Conservation (phyloP, 148 eudicot species). For the Hydrangea macrophylla region DNA sequence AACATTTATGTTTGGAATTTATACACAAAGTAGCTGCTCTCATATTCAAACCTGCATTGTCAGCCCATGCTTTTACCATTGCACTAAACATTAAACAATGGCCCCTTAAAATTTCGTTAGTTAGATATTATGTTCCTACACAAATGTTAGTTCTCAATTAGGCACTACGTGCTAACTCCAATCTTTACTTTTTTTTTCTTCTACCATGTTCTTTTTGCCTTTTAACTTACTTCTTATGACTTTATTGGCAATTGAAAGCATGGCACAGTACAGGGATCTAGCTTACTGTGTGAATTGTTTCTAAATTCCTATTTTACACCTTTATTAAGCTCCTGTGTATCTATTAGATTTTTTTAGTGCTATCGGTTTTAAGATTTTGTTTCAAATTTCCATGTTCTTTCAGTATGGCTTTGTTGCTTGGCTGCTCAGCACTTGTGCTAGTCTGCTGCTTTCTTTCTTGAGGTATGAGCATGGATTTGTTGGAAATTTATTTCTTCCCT, state of each 20-base stretch:
- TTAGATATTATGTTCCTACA: neutral
- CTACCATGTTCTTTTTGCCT: neutral
- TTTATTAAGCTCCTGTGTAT: neutral
- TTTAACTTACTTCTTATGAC: neutral
- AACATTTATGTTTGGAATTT: too few relatives aligned
- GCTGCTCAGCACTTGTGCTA: conserved; percentile 92
- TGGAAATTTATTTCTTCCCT: conserved; percentile 4
- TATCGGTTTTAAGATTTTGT: neutral
- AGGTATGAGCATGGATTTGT: conserved; percentile 52
- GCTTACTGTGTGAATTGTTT: neutral
- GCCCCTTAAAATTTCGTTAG: neutral
- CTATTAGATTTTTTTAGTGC: neutral
- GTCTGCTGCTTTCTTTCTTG: conserved; percentile 91
- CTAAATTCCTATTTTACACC: neutral
- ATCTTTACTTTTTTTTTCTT: neutral
- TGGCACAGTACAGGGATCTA: neutral
- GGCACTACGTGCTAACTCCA: neutral
- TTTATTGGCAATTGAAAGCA: neutral
- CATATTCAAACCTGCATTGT: too few relatives aligned
- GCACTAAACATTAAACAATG: too few relatives aligned
- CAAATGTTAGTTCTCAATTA: neutral
- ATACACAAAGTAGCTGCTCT: too few relatives aligned
- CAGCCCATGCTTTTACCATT: too few relatives aligned
- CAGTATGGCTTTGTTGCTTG: conserved; percentile 99
- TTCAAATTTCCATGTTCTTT: conserved; percentile 16